phyloP scores from a whole-genome alignment of 805 yeast species.

The Zygosaccharomyces rouxii region DNA sequence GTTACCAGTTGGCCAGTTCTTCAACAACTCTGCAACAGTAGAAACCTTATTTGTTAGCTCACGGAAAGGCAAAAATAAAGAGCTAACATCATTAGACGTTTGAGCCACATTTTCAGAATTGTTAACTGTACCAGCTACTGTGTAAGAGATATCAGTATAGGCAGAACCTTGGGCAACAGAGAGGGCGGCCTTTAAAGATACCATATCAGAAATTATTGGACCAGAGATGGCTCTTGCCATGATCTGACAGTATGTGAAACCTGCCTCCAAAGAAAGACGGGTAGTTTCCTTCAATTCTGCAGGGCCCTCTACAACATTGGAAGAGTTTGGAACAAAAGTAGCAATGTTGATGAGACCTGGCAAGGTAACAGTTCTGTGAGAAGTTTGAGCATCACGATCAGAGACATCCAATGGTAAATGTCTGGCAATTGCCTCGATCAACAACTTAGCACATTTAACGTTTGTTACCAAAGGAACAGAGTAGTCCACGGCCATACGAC shows the following conservation, averaged over 20 bases:
- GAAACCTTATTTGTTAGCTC: slow-evolving; percentile 68
- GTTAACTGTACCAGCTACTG: slow-evolving; percentile 74
- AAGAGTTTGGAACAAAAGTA: slow-evolving; percentile 68
- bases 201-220: slow-evolving; percentile 57
- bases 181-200: slow-evolving; percentile 60
- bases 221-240: slow-evolving; percentile 67
- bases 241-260: slow-evolving; percentile 81
- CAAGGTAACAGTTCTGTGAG: slow-evolving; percentile 72
- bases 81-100: slow-evolving; percentile 64
- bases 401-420: slow-evolving; percentile 59
- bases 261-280: slow-evolving; percentile 69
- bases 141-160: slow-evolving; percentile 75
- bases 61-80: slow-evolving; percentile 77
- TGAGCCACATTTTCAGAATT: slow-evolving; percentile 60
- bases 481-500: slow-evolving; percentile 99
- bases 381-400: slow-evolving; percentile 82
- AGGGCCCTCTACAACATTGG: slow-evolving; percentile 41
- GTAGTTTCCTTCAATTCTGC: slow-evolving; percentile 63
- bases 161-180: slow-evolving; percentile 51
- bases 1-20: slow-evolving; percentile 77
- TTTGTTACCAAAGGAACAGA: slow-evolving; percentile 97
- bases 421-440: slow-evolving; percentile 90
- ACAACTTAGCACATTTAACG: slow-evolving; percentile 92
- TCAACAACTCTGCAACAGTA: slow-evolving; percentile 73
- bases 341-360: slow-evolving; percentile 87